These are phyloP conservation scores for Candida methanosorbosa DNA, from an alignment of 805 yeast genomes.

Conservation along the genomic window DNA sequence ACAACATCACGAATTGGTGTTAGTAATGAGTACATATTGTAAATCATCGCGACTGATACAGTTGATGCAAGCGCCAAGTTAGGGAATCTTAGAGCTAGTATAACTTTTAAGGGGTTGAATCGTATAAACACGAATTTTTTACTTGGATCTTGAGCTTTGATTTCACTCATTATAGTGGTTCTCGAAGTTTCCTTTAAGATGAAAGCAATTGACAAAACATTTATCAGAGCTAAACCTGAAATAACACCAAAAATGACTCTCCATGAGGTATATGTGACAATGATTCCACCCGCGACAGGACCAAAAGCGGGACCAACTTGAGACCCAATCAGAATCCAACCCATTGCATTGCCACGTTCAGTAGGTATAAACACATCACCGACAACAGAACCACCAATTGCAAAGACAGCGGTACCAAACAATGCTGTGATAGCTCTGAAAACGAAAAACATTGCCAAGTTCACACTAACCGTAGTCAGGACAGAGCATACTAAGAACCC, in stretches of 20 bases:
- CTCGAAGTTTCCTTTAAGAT: conserved; percentile 39
- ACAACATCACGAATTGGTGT: conserved; percentile 50
- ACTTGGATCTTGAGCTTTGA: conserved; percentile 16
- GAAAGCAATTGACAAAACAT: conserved; percentile 24
- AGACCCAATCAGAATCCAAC: conserved; percentile 38
- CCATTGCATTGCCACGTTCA: conserved; percentile 43
- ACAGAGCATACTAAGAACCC: conserved; percentile 16
- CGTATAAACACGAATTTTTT: conserved; percentile 31
- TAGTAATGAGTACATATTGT: conserved; percentile 41
- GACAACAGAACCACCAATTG: conserved; percentile 42
- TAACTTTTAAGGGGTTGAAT: conserved; percentile 39
- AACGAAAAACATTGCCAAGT: conserved; percentile 45
- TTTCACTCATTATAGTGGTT: conserved; percentile 20
- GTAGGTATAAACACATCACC: conserved; percentile 43
- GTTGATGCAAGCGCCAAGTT: conserved; percentile 36
- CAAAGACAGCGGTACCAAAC: conserved; percentile 47
- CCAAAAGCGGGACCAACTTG: conserved; percentile 49
- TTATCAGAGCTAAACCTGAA: conserved; percentile 32
- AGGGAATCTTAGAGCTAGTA: conserved; percentile 31
- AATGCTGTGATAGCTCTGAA: conserved; percentile 43
- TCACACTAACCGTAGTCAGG: conserved; percentile 34
- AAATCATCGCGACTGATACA: conserved; percentile 31
- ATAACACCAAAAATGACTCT: conserved; percentile 43
- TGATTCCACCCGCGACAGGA: conserved; percentile 43
- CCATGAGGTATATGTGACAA: conserved; percentile 44